Conservation (phyloP, 768 basidiomycete species). For the Inosperma sp. region DNA sequence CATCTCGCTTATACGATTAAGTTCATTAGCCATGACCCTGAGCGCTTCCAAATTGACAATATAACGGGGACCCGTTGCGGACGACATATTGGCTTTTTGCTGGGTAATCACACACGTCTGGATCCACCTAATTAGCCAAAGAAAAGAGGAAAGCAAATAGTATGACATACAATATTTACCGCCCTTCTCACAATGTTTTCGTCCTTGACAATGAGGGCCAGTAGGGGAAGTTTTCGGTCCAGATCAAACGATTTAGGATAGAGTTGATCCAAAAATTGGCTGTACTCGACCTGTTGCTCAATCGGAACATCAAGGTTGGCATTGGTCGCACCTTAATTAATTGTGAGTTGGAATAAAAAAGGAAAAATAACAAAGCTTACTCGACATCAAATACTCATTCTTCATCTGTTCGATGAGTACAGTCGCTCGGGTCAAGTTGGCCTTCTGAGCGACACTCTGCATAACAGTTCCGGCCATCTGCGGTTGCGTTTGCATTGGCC, state of each 20-base stretch:
- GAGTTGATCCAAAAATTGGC: constrained; percentile 45
- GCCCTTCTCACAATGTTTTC: constrained; percentile 45
- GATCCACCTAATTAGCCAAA: constrained; percentile 2
- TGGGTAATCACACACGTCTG: constrained; percentile 41
- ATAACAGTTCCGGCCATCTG: neutral
- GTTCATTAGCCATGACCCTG: constrained; percentile 41
- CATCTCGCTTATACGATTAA: constrained; percentile 38
- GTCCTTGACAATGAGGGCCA: constrained; percentile 39
- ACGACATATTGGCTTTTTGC: constrained; percentile 39
- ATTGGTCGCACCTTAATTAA: neutral
- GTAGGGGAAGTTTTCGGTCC: constrained; percentile 47
- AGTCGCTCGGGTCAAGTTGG: neutral
- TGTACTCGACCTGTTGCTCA: constrained; percentile 53
- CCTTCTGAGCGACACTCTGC: neutral
- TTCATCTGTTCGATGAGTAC: constrained; percentile 20
- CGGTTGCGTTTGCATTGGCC: neutral
- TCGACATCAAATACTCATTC: constrained; percentile 26
- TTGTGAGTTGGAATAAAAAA: neutral
- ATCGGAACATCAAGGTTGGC: constrained; percentile 40
- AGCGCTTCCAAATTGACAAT: constrained; percentile 38
- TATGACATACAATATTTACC: constrained; percentile 48
- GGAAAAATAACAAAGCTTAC: constrained; percentile 15
- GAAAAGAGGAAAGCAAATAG: constrained; percentile 1
- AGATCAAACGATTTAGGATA: constrained; percentile 43
- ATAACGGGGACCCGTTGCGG: constrained; percentile 36